Percentiles rank a stretch among this genome's conserved stretches.
Evolutionary conservation across 306 rosid genomes (phyloP).

Genomic region (Fragaria iinumae): DNA sequence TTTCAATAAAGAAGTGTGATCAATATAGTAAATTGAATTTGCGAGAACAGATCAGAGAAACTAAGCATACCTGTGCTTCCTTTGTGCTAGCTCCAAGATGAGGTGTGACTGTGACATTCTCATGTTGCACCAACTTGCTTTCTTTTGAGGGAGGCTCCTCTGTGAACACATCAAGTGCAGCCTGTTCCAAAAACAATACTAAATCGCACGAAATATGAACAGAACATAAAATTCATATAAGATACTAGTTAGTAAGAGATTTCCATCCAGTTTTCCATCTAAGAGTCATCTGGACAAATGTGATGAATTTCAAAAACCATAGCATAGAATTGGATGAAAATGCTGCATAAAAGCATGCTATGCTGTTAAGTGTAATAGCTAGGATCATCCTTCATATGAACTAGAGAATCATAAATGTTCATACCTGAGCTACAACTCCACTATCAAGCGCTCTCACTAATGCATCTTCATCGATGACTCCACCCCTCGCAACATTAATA

Average conservation of each 20-base stretch:
- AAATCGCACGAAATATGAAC: not conserved
- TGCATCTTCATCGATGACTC: slow-evolving; percentile 92
- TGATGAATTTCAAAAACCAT: not conserved
- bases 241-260: not conserved
- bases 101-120: slow-evolving; percentile 81
- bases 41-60: not conserved
- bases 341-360: not conserved
- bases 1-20: not conserved
- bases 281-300: not conserved
- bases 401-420: not conserved
- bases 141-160: slow-evolving; percentile 86
- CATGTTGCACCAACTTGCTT: slow-evolving; percentile 70
- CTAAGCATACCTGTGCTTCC: slow-evolving; percentile 75
- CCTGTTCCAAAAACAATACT: slow-evolving; percentile 39
- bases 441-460: slow-evolving; percentile 68
- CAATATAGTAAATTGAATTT: no score
- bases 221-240: not conserved
- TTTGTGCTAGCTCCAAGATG: slow-evolving; percentile 99
- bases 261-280: not conserved
- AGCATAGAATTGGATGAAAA: not conserved
- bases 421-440: slow-evolving; percentile 88
- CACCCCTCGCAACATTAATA: slow-evolving; percentile 85
- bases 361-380: not conserved
- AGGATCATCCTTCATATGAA: not conserved
- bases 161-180: slow-evolving; percentile 84